phyloP scores from a whole-genome alignment of 2,329 filamentous ascomycete species.

The Gnomoniopsis sp. region DNA sequence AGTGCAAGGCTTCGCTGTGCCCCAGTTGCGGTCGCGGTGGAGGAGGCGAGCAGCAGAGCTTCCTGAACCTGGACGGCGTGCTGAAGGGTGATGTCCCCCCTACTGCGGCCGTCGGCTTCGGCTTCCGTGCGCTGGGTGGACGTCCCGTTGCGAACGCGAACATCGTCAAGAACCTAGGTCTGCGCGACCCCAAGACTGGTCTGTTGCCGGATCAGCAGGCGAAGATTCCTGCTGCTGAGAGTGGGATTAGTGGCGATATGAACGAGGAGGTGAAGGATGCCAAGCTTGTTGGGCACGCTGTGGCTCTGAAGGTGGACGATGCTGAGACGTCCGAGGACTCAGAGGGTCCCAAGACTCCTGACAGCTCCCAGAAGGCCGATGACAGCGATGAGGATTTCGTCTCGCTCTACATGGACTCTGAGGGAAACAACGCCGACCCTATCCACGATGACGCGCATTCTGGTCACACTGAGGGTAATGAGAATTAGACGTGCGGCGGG shows the following conservation, averaged over 20 bases:
- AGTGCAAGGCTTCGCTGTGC: constrained; percentile 52
- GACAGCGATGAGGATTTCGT: constrained; percentile 15
- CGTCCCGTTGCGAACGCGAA: constrained; percentile 42
- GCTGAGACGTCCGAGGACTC: neutral
- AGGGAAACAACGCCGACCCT: neutral
- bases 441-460: constrained; percentile 13
- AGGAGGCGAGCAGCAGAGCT: constrained; percentile 37
- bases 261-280: neutral
- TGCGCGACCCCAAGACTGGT: neutral
- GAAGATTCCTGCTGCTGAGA: neutral
- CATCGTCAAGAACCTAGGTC: constrained; percentile 38
- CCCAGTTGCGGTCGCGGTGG: constrained; percentile 43
- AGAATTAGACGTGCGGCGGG: neutral
- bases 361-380: neutral
- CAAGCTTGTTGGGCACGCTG: neutral
- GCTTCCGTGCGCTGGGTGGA: constrained; percentile 42
- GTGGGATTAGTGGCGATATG: neutral
- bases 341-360: neutral
- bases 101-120: constrained; percentile 47
- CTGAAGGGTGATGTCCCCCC: constrained; percentile 47
- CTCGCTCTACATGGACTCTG: constrained; percentile 3
- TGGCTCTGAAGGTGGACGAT: neutral
- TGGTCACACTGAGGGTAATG: neutral
- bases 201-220: neutral
- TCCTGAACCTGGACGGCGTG: constrained; percentile 48